phyloP scores from a whole-genome alignment of 2,329 filamentous ascomycete species.

The Colletotrichum trifolii region DNA sequence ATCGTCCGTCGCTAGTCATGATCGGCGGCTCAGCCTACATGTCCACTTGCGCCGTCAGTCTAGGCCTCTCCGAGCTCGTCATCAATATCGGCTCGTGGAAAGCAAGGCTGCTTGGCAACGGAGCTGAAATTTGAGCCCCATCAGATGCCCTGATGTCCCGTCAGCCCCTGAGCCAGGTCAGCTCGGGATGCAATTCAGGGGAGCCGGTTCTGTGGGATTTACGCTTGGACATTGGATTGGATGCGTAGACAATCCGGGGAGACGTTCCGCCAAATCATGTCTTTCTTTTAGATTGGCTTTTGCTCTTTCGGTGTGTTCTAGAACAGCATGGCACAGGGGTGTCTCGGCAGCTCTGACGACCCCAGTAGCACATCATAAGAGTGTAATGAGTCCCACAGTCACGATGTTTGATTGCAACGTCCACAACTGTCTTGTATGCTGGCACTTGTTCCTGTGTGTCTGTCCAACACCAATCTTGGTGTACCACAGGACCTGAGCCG shows the following conservation, averaged over 20 bases:
- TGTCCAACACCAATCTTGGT: too few relatives aligned
- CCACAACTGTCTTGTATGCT: too few relatives aligned
- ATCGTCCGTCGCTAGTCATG: constrained; percentile 9
- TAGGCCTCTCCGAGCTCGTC: constrained; percentile 16
- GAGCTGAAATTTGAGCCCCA: constrained; percentile 8
- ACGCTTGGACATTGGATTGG: not conserved
- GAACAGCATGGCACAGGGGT: not conserved
- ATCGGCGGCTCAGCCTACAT: constrained; percentile 27
- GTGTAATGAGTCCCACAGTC: too few relatives aligned
- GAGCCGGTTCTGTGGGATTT: not conserved
- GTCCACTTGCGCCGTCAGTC: constrained; percentile 21
- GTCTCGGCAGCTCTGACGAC: constrained; percentile 1
- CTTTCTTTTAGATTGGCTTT: not conserved
- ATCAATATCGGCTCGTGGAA: constrained; percentile 7
- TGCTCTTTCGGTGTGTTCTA: constrained; percentile 17
- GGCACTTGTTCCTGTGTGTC: too few relatives aligned
- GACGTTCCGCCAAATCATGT: constrained; percentile 13
- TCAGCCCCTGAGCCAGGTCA: constrained; percentile 2
- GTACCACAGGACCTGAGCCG: too few relatives aligned
- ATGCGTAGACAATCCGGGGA: constrained; percentile 6
- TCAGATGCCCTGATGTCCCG: not conserved
- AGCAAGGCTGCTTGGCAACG: constrained; percentile 2
- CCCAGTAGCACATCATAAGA: constrained; percentile 9
- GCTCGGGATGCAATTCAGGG: not conserved
- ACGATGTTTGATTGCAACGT: too few relatives aligned